Conservation (phyloP, 1,284 basidiomycete species). For the Ganoderma lingzhi region DNA sequence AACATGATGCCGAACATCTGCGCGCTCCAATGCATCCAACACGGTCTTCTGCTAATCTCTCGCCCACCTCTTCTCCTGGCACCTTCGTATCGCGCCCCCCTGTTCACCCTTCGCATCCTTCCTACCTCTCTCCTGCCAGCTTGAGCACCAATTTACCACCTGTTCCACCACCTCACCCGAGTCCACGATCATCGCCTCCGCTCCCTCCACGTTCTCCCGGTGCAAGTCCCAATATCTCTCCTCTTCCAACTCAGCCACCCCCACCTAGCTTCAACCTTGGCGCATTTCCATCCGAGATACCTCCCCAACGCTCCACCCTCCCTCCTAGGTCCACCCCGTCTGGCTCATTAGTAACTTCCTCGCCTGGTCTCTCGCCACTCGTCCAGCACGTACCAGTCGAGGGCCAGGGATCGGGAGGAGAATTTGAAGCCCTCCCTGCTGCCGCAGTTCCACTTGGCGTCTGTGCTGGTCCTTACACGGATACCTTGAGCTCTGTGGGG, state of each 20-base stretch:
- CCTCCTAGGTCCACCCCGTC: background rate
- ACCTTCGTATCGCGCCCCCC: background rate
- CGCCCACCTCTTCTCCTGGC: background rate
- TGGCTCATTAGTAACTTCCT: background rate
- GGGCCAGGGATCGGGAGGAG: slow-evolving; percentile 8
- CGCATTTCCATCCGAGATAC: background rate
- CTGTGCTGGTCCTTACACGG: slow-evolving; percentile 11
- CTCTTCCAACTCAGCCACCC: background rate
- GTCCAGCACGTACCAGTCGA: background rate
- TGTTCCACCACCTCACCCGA: background rate
- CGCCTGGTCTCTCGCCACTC: background rate
- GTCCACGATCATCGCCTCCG: background rate
- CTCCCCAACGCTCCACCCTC: background rate
- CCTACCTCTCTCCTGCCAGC: background rate
- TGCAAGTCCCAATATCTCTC: too few species aligned
- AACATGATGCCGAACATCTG: background rate
- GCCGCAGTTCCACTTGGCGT: background rate
- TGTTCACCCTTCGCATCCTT: slow-evolving; percentile 1
- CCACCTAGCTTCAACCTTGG: background rate
- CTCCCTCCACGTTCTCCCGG: background rate
- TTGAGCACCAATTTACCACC: background rate
- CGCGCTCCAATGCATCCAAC: slow-evolving; percentile 9
- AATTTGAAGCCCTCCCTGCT: slow-evolving; percentile 3
- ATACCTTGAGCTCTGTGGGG: slow-evolving; percentile 5
- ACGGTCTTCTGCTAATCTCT: background rate